Conservation (phyloP, 352 stramenopile species). For the Pythium folliculosum region DNA sequence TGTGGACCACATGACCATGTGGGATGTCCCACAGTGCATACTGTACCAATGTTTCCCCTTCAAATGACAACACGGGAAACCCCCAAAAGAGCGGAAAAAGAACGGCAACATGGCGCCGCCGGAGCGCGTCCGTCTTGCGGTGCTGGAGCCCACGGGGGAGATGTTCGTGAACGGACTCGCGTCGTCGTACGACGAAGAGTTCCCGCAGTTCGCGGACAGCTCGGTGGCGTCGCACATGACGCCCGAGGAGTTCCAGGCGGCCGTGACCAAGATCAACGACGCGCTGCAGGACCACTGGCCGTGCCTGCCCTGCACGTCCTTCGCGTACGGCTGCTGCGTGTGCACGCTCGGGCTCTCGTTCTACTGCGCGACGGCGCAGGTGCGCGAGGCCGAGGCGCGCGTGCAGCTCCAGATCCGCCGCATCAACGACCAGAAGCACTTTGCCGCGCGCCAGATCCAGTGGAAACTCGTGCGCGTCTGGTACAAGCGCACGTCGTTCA, state of each 20-base stretch:
- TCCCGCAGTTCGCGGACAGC: conserved; percentile 41
- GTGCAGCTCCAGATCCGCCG: conserved; percentile 66
- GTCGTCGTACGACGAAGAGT: conserved; percentile 77
- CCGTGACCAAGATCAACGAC: conserved; percentile 76
- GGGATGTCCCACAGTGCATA: background rate
- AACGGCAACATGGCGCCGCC: conserved; percentile 7
- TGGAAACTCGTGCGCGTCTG: conserved; percentile 70
- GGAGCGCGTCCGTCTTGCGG: conserved; percentile 37
- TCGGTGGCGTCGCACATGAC: conserved; percentile 51
- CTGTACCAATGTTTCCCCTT: background rate
- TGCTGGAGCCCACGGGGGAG: conserved; percentile 66
- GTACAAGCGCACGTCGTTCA: conserved; percentile 64
- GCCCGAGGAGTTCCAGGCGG: conserved; percentile 61
- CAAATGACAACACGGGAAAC: too few species aligned
- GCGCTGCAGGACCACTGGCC: conserved; percentile 84
- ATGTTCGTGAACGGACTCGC: conserved; percentile 81
- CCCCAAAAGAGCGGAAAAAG: background rate
- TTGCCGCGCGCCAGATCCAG: conserved; percentile 51
- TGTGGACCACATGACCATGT: conserved; percentile 10
- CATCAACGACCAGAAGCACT: conserved; percentile 71
- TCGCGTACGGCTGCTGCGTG: conserved; percentile 81
- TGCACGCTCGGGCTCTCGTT: conserved; percentile 81
- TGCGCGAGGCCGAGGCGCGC: conserved; percentile 69
- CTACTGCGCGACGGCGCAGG: conserved; percentile 77
- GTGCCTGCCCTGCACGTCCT: conserved; percentile 77